Evolutionary conservation across 2,329 filamentous ascomycete genomes (phyloP).

Genomic region (Epichloe festucae): DNA sequence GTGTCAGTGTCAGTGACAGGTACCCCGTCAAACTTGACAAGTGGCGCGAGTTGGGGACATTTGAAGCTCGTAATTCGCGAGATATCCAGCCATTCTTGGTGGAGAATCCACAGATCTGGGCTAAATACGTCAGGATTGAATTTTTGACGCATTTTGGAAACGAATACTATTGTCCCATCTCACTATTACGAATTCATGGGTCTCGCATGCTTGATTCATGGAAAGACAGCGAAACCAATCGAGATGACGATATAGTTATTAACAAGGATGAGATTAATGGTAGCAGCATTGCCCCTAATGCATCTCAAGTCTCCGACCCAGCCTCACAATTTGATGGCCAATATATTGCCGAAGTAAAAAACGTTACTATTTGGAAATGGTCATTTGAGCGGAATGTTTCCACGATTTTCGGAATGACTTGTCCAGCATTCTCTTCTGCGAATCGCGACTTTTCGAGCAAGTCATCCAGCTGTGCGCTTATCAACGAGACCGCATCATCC

Average conservation of each 20-base stretch:
- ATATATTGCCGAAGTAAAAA: neutral
- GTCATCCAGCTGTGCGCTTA: neutral
- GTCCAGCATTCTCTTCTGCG: neutral
- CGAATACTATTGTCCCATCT: constrained; percentile 92
- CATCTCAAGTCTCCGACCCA: neutral
- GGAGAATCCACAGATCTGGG: constrained; percentile 92
- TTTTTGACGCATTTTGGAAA: constrained; percentile 90
- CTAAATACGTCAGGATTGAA: constrained; percentile 82
- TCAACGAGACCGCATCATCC: neutral
- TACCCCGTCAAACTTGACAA: constrained; percentile 88
- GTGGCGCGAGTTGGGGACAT: constrained; percentile 80
- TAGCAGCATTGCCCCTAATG: neutral
- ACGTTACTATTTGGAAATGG: neutral
- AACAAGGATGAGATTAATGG: constrained; percentile 10
- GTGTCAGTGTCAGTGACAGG: constrained; percentile 83
- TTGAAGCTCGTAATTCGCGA: constrained; percentile 82
- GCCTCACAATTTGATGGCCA: neutral
- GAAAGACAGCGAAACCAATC: constrained; percentile 62
- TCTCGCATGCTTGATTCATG: constrained; percentile 93
- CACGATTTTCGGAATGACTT: neutral
- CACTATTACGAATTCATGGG: constrained; percentile 80
- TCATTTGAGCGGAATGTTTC: neutral
- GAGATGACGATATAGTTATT: constrained; percentile 46
- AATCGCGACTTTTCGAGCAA: neutral
- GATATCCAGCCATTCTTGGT: constrained; percentile 91